Base-by-base conservation (phyloP, 2,329 filamentous ascomycete genomes). In the Arthrobotrys iridis region DNA sequence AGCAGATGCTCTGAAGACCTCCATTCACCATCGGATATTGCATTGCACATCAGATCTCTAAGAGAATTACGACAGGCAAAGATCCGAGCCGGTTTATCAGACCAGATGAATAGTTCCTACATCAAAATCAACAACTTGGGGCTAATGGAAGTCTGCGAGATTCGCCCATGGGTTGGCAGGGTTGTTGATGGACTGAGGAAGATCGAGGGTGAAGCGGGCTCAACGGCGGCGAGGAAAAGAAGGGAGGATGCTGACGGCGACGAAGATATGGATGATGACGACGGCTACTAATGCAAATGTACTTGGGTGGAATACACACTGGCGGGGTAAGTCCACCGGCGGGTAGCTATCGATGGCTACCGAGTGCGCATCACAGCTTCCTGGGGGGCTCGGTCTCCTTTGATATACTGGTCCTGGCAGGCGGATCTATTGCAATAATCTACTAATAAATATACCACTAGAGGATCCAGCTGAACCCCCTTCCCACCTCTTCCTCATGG, bases 111-210 rank as follows among this genome's bases (percentile, higher is more conserved):
- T 30, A 75, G 71, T 28, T 68, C 71, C 4, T 75, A 63, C 35
- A 75, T 75, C 8, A 75, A 79, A 67, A 84, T 91, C 81, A 90
- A 89, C 55, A 94, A 94, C 20, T 91, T 98, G 0, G 95, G 95
- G 1, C 92, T 92, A 1, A 93, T 98, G 90, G 95, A 99, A 84
- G 85, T 98, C 52, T 90, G 91, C 0, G 94, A 98, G 84, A 91
- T 89, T 65, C 87, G 94, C 79, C 90, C 89, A 0, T 96, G 97
- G 80, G 88, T 98, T 76, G 85, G 88, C 0, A 92, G 91, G 0
- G 92, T 97, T 1, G 90, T 98, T 77, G 93, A 98, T 81, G 93
- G 92, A 3, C 85, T 98, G 79, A 88, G 93, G 79, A 93, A 89
- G 84, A 88, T 98, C 59, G 93, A 93, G 7, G 89, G 71, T n/a